Evolutionary conservation across 2,329 filamentous ascomycete species (phyloP).

Genomic region (Cytospora leucostoma): DNA sequence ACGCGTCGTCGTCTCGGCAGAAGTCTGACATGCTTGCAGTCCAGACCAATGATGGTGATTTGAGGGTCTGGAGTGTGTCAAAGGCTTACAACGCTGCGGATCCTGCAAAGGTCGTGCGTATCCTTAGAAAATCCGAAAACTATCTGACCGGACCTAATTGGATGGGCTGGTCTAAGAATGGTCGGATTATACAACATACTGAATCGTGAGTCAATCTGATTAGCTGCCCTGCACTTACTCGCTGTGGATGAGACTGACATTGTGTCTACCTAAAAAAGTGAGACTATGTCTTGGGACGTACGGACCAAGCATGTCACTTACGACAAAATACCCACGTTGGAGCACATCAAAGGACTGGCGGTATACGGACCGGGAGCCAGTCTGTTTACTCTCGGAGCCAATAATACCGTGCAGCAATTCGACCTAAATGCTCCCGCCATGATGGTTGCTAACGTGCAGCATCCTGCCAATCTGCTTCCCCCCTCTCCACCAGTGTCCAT

Average conservation of each 20-base stretch:
- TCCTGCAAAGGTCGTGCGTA: slow-evolving; percentile 83
- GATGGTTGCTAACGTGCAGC: slow-evolving; percentile 85
- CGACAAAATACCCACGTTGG: slow-evolving; percentile 82
- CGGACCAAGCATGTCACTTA: slow-evolving; percentile 95
- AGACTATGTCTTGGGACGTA: slow-evolving; percentile 95
- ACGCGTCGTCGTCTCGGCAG: slow-evolving; percentile 92
- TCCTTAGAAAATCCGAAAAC: slow-evolving; percentile 78
- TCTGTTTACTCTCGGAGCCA: slow-evolving; percentile 85
- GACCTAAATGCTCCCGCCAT: slow-evolving; percentile 81
- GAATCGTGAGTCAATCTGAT: slow-evolving; percentile 68
- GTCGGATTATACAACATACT: slow-evolving; percentile 87
- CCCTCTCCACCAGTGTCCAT: slow-evolving; percentile 82
- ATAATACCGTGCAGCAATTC: slow-evolving; percentile 91
- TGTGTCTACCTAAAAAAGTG: slow-evolving; percentile 52
- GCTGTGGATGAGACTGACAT: slow-evolving; percentile 34
- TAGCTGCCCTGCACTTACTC: neutral
- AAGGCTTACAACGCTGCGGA: slow-evolving; percentile 74
- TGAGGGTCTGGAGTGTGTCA: slow-evolving; percentile 94
- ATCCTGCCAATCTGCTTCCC: slow-evolving; percentile 75
- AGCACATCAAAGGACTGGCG: slow-evolving; percentile 78
- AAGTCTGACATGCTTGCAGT: slow-evolving; percentile 98
- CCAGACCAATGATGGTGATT: slow-evolving; percentile 86
- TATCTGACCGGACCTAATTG: slow-evolving; percentile 79
- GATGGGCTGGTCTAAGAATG: slow-evolving; percentile 99
- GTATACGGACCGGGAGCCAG: slow-evolving; percentile 89